Evolutionary conservation across 306 rosid species (phyloP), one percentile per base, ranked within the genome.

Genomic region (Quillaja saponaria): DNA sequence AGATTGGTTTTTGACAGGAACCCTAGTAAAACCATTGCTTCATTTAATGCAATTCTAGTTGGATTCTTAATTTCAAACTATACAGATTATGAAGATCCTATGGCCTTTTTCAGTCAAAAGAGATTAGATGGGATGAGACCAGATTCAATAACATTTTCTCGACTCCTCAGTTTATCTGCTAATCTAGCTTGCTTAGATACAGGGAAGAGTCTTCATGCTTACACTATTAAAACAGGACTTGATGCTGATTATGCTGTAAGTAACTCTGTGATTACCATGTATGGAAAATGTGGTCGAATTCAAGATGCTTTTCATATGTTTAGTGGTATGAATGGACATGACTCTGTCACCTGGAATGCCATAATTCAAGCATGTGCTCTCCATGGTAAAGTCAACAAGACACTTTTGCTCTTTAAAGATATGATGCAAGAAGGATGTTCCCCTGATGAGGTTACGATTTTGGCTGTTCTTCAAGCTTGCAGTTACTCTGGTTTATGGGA

Each of bases 401-500:
- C 56, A 28, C 71, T 79, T 70, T 65, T 20, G 8, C 76, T 79
- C 19, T 79, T 82, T 55, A 76, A 73, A 49, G 64, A 67, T 10
- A 79, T 73, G 87, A 73, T 58, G 74, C 60, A 66, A 58, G 55
- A 69, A 52, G 82, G 84, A 39, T 79, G 72, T 70, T 14, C 52
- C 56, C 80, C 88, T 28, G 82, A 77, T 70, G 78, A 61, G 66
- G 57, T 77, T 53, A 74, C 86, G 7, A 14, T 71, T 8, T 71
- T 81, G 78, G 64, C 82, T 42, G 61, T 77, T 38, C 82, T 81
- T 73, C 86, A 81, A 73, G 82, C 82, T 52, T 81, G 80, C 76
- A 70, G 70, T 67, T 77, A 77, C 55, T 66, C 78, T 15, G 72
- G 86, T 55, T 59, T 71, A 67, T 81, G 80, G 78, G 73, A 63